Evolutionary conservation across 2,329 filamentous ascomycete species (phyloP).

Genomic region (Claviceps humidiphila): DNA sequence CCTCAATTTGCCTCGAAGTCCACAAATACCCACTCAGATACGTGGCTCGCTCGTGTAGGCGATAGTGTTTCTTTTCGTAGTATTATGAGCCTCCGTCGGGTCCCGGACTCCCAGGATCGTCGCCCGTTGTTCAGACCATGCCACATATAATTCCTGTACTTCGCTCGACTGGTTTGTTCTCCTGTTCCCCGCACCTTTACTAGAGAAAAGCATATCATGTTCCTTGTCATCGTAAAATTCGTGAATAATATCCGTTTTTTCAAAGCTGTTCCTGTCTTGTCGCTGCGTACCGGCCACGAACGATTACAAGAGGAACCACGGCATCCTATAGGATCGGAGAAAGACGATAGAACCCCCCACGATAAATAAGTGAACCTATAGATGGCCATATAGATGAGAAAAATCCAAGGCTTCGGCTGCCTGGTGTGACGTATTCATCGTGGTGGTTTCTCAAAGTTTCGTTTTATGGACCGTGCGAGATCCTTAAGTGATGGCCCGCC

Average conservation of each 20-base stretch:
- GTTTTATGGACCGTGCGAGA: conserved; percentile 28
- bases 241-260: background rate
- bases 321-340: too few species aligned
- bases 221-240: background rate
- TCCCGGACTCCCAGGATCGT: too few species aligned
- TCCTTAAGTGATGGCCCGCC: conserved; percentile 33
- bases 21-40: too few species aligned
- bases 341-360: too few species aligned
- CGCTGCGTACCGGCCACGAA: background rate
- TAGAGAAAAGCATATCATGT: background rate
- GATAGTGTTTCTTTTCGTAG: too few species aligned
- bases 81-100: too few species aligned
- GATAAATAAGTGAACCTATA: too few species aligned
- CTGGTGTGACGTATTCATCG: background rate
- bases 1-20: too few species aligned
- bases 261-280: background rate
- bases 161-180: background rate
- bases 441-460: conserved; percentile 7
- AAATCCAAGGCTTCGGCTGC: background rate
- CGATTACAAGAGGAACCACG: background rate
- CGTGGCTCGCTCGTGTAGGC: too few species aligned
- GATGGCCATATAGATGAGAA: too few species aligned
- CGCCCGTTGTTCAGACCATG: too few species aligned
- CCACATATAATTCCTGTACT: too few species aligned
- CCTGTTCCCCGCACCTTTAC: background rate